Evolutionary conservation across 805 yeast species (phyloP), one percentile per base, ranked within the genome.

Genomic region (Candida ovalis): DNA sequence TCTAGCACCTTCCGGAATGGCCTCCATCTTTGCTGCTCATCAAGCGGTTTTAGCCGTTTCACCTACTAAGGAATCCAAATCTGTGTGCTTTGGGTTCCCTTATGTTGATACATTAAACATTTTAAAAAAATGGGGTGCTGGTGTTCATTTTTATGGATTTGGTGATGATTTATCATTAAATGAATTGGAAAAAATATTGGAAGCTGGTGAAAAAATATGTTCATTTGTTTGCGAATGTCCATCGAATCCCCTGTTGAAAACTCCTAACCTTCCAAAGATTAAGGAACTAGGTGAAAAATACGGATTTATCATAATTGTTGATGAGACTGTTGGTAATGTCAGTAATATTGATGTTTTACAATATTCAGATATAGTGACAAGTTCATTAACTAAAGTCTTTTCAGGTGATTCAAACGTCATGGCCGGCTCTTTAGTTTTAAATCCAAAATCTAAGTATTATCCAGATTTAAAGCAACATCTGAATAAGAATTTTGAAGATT

Each of bases 71-170:
- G 60, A 61, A 39, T 64, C 70, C 47, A 88, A 88, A 63, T 82
- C 96, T 1, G 96, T 90, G 2, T 89, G 96, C 68, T 92, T 88
- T 67, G 99, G 99, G 1, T 90, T 91, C 69, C 97, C 98, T 6
- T 94, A 92, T 66, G 94, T 88, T 25, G 98, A 94, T 64, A 91
- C 98, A 0, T 74, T 89, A 47, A 88, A 88, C 57, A 82, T 94
- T 49, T 73, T 94, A 58, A 77, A 78, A 60, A 92, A 91, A 65
- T 94, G 90, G 75, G 97, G 98, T 15, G 87, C 91, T 3, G 97
- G 97, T 33, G 87, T 86, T 36, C 82, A 82, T 56, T 92, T 90
- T 64, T 81, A 83, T 54, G 97, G 97, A 3, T 71, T 80, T 55
- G 97, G 96, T 19, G 96, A 88, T 59, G 84, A 81, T 48, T 75